Conservation (phyloP, 177 flowering plant genomes). For the Vitis hybrid region DNA sequence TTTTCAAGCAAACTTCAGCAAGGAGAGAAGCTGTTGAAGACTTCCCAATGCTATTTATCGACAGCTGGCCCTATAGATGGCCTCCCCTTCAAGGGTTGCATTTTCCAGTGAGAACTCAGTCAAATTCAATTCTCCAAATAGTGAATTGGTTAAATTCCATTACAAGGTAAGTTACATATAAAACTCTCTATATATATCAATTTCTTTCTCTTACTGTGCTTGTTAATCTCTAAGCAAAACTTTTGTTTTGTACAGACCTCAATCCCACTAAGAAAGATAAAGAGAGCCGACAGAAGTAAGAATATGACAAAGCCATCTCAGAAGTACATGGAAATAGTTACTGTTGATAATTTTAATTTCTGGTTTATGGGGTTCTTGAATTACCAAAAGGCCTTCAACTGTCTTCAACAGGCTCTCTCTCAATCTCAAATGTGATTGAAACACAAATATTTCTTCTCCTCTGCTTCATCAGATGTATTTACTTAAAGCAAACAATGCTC, state of each 20-base stretch:
- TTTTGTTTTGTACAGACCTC: not conserved
- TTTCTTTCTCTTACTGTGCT: no score
- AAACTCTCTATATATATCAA: no score
- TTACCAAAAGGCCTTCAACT: conserved; percentile 7
- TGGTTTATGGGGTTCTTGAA: conserved; percentile 19
- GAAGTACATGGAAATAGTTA: conserved; percentile 18
- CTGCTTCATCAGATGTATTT: no score
- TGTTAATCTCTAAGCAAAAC: no score
- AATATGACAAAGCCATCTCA: conserved; percentile 10
- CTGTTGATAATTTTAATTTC: conserved; percentile 15
- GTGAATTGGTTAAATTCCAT: not conserved
- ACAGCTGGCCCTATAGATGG: conserved; percentile 31
- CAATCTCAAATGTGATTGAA: no score
- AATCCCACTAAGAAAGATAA: not conserved
- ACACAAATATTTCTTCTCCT: no score
- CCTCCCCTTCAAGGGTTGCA: conserved; percentile 20
- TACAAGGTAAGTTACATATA: conserved; percentile 18
- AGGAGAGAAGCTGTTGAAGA: conserved; percentile 18
- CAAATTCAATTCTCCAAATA: not conserved
- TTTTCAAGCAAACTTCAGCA: conserved; percentile 8
- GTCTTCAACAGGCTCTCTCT: no score
- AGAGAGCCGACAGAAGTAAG: not conserved
- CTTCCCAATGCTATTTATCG: conserved; percentile 19
- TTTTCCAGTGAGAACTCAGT: conserved; percentile 28
- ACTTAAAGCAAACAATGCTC: no score